Conservation (phyloP, 2,329 filamentous ascomycete genomes). For the Clarireedia sp. region DNA sequence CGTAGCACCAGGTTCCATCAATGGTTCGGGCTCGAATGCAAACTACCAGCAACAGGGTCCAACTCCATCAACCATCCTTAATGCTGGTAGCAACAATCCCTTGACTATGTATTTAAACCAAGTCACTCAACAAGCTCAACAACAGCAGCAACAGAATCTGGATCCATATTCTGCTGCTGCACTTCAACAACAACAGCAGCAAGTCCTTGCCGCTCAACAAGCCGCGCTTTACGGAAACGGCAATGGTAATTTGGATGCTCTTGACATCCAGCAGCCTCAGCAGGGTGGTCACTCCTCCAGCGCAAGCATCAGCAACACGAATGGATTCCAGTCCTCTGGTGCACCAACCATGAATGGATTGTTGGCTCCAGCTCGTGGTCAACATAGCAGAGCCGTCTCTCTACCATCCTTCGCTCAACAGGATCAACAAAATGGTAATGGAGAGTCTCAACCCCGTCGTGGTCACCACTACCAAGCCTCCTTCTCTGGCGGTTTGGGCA, state of each 20-base stretch:
- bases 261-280: slow-evolving; percentile 54
- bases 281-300: slow-evolving; percentile 53
- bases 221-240: slow-evolving; percentile 64
- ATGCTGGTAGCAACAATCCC: slow-evolving; percentile 73
- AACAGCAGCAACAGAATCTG: slow-evolving; percentile 46
- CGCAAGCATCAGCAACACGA: slow-evolving; percentile 51
- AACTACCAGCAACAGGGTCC: slow-evolving; percentile 37
- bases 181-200: slow-evolving; percentile 57
- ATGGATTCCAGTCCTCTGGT: slow-evolving; percentile 39
- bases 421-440: slow-evolving; percentile 32
- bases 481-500: slow-evolving; percentile 33
- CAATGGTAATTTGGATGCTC: slow-evolving; percentile 46
- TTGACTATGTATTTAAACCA: slow-evolving; percentile 90
- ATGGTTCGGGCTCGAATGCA: slow-evolving; percentile 28
- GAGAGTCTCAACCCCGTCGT: slow-evolving; percentile 34
- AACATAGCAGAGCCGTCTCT: slow-evolving; percentile 68
- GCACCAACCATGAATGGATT: slow-evolving; percentile 70
- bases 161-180: slow-evolving; percentile 35
- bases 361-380: slow-evolving; percentile 61
- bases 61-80: slow-evolving; percentile 68
- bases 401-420: slow-evolving; percentile 64
- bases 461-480: slow-evolving; percentile 60
- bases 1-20: slow-evolving; percentile 42
- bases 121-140: slow-evolving; percentile 64
- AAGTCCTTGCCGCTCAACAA: slow-evolving; percentile 67